Base-by-base conservation (phyloP, 1,284 basidiomycete genomes). In the Irpex rosettiformis region DNA sequence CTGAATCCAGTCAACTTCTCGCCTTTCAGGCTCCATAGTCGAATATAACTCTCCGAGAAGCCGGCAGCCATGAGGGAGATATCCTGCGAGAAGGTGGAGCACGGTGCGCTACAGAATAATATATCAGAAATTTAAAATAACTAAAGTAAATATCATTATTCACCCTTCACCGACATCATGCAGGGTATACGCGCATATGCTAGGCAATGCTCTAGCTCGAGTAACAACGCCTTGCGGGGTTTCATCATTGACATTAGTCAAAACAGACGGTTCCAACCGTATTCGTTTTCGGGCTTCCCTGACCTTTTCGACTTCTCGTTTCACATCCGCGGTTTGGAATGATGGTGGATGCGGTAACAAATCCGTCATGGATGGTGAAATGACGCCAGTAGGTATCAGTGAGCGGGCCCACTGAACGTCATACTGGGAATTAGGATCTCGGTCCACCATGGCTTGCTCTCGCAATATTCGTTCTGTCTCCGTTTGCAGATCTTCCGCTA, bases 21-120 rank as follows among this genome's bases (percentile, higher is more conserved):
- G 21, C 94, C 94, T 68, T 96, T 98, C 58, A 98, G 75, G 70
- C 86, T 97, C 96, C 97, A 99, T 59, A 99, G 66, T 57, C 96
- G 84, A 60, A 99, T 90, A 66, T 94, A 96, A 67, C 96, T 98
- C 74, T 99, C 96, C 37, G 94, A 84, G 68, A 98, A 98, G 0
- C 97, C 97, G 27, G 92, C 93, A 1, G 96, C 97, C 84, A 99
- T 88, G n/a, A 99, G 74, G 4, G 94, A 91, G 0, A 89, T 89
- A 72, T 99, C 97, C 53, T 84, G 83, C 16, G 96, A 98, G 69
- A 99, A 98, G 13, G 88, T 86, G 58, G 87, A 88, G 65, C 92
- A 94, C 2, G 95, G 93, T 13, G 91, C 82, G 24, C 94, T 96
- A 67, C 27, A 33, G 16, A 27, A 16, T n/a, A 4, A 27, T 7